Base-by-base conservation (phyloP, 2,329 filamentous ascomycete species). In the Aspergillus nomiae region DNA sequence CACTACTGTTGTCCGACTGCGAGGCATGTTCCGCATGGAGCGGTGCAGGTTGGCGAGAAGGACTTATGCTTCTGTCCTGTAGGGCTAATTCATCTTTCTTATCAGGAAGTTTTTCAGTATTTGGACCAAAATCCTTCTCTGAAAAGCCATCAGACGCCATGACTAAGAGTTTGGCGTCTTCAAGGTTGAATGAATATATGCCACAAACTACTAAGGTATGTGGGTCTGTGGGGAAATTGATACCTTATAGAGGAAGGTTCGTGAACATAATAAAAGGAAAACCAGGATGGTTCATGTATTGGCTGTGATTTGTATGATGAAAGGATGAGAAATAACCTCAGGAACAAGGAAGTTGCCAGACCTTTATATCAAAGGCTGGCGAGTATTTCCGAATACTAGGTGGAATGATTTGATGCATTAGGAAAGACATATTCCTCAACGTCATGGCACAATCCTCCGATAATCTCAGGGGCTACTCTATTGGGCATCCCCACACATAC, bases 11-110 rank as follows among this genome's bases (percentile, higher is more conserved):
- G 34, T 65, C 64, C 3, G 67, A 68, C 51, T 60, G 62, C 1
- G 60, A 60, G 16, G 64, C 66, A 60, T 66, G 53, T 61, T 70
- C 68, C 1, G 64, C 64, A 36, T 68, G 67, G 4, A 56, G 50
- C 34, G 66, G 54, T 2, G 14, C 58, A 1, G 62, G 61, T 32
- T 59, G 59, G 41, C 60, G 55, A 3, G 57, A 32, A 16, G 65
- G 63, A 32, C 63, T 68, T 8, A 21, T 30, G 53, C 26, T 51
- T 36, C 36, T 24, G 21, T 14, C 43, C 54, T 28, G 26, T 26
- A 30, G 14, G 16, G 34, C 45, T 46, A 12, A 21, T 19, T 6
- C 46, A n/a, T 61, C 26, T 46, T 63, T 60, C 54, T 63, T 63
- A 45, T 63, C 56, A 2, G 28, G 4, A 28, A 46, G 24, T 32